Base-by-base conservation (phyloP, 1,284 basidiomycete genomes). In the Meira nashicola region DNA sequence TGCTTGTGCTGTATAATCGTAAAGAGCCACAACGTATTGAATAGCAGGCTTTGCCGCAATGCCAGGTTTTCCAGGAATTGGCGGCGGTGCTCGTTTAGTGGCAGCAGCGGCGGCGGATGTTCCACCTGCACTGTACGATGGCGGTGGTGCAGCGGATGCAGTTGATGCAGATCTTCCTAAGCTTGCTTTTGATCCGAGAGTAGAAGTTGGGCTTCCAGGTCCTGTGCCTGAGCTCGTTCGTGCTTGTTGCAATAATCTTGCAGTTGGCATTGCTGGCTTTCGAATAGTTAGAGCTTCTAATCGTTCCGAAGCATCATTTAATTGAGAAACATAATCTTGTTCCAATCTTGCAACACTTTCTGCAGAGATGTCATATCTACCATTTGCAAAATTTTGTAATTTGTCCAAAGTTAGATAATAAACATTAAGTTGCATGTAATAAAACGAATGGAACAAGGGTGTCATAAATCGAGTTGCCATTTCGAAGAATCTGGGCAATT, bases 341-440 rank as follows among this genome's bases (percentile, higher is more conserved):
- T 86, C 85, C 49, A 95, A 89, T 1, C 64, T 62, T 5, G 66
- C 57, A 46, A 70, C 62, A 71, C 91, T 86, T 19, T 84, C 82
- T 23, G 86, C 84, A 40, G 86, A 81, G 10, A 86, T 76, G 66
- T 93, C 89, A 78, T 89, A 93, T 76, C 89, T 90, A 60, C 86
- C 85, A 64, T 93, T 48, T 1, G 74, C 88, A 76, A 94, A 97
- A 39, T 84, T 84, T 77, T 89, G 89, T 74, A 96, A 82, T 82
- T 93, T 93, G 80, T 97, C 94, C 62, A 94, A 83, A 76, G 95
- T 86, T 61, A 94, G 82, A 80, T 95, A 96, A 80, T 87, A 94
- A 58, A 96, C 89, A 80, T 96, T 96, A 89, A 77, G 65, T 59
- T 97, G 92, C 94, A 98, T 97, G 80, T 96, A 99, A 83, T 91